Percentiles rank a stretch among this genome's conserved stretches.
phyloP scores from a whole-genome alignment of 2,329 filamentous ascomycete species.

The Leptodontidium sp. region DNA sequence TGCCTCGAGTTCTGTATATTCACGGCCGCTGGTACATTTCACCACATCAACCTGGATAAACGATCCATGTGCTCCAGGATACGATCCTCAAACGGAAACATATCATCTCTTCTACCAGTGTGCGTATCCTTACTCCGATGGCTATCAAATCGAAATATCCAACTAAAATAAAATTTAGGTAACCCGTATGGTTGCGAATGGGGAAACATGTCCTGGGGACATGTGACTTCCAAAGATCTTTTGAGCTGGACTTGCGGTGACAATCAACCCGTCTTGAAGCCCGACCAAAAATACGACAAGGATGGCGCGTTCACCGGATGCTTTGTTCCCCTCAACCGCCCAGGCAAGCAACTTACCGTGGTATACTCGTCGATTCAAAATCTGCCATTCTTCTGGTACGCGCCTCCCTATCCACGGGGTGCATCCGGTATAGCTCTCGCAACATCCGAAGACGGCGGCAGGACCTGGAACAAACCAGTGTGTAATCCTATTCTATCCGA shows the following conservation, averaged over 20 bases:
- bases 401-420: background rate
- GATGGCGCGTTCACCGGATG: background rate
- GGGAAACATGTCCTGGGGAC: slow-evolving; percentile 2
- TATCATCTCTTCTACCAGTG: slow-evolving; percentile 9
- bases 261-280: background rate
- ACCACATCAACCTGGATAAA: background rate
- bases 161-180: background rate
- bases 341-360: background rate
- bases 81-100: background rate
- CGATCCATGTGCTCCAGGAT: slow-evolving; percentile 4
- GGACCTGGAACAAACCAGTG: background rate
- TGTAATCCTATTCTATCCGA: background rate
- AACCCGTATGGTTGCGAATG: background rate
- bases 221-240: background rate
- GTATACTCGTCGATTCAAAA: background rate
- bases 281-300: background rate
- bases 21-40: no score
- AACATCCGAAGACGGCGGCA: background rate
- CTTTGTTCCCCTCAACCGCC: background rate
- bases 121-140: background rate
- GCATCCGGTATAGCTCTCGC: background rate
- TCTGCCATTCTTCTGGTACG: background rate
- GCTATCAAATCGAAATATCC: background rate
- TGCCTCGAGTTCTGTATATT: no score
- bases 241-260: background rate